Percentiles rank a stretch among this genome's conserved stretches.
phyloP scores from a whole-genome alignment of 2,329 filamentous ascomycete genomes.

The Phialophora tarda region DNA sequence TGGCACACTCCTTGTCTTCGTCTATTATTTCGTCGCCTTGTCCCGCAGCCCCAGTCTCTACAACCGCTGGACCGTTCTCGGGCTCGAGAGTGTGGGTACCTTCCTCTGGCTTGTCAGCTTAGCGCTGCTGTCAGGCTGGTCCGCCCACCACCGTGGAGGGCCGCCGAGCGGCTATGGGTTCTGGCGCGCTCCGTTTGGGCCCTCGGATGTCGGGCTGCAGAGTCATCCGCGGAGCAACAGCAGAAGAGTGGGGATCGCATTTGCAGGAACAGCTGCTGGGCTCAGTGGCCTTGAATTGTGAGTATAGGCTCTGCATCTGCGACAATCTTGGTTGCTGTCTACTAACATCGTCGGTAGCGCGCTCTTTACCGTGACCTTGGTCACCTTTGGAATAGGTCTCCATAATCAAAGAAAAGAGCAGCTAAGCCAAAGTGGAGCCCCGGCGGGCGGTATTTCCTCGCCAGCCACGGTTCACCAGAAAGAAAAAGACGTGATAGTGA shows the following conservation, averaged over 20 bases:
- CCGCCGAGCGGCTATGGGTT: slow-evolving; percentile 25
- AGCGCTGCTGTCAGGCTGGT: slow-evolving; percentile 32
- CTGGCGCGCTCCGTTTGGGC: slow-evolving; percentile 29
- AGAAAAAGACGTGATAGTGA: neutral
- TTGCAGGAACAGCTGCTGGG: slow-evolving; percentile 36
- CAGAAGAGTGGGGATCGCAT: slow-evolving; percentile 28
- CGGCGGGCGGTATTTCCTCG: neutral
- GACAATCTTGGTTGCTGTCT: neutral
- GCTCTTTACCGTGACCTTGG: slow-evolving; percentile 33
- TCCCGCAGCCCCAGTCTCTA: slow-evolving; percentile 34
- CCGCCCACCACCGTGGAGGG: slow-evolving; percentile 22
- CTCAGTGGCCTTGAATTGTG: slow-evolving; percentile 36
- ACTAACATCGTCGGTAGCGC: slow-evolving; percentile 21
- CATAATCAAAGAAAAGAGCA: slow-evolving; percentile 26
- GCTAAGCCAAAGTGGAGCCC: neutral
- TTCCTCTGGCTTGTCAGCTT: slow-evolving; percentile 37
- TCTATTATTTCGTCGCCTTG: slow-evolving; percentile 36
- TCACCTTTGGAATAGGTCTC: slow-evolving; percentile 32
- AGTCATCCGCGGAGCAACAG: slow-evolving; percentile 23
- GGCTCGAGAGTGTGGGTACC: slow-evolving; percentile 34
- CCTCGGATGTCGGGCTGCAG: slow-evolving; percentile 27
- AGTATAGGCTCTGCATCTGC: slow-evolving; percentile 7
- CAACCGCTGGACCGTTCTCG: slow-evolving; percentile 36
- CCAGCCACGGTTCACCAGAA: slow-evolving; percentile 4
- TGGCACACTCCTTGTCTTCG: slow-evolving; percentile 34